phyloP scores from a whole-genome alignment of 805 yeast genomes.

The Yarrowia bubula region DNA sequence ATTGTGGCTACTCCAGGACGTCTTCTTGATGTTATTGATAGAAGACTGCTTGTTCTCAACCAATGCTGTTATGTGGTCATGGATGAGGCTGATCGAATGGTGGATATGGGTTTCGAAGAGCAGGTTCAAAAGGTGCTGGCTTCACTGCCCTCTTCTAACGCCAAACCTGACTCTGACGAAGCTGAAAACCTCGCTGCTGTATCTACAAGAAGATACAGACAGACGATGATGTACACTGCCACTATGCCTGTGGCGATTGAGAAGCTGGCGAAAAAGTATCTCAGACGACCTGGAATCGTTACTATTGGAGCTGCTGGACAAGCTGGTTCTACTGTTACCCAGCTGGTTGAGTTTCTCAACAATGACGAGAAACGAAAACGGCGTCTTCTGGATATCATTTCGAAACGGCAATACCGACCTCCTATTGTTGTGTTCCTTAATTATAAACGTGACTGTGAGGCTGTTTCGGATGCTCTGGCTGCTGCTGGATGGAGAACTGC shows the following conservation, averaged over 20 bases:
- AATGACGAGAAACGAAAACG: constrained; percentile 49
- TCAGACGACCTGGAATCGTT: constrained; percentile 59
- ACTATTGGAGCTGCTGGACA: constrained; percentile 67
- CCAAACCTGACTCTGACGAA: constrained; percentile 41
- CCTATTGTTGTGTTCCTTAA: constrained; percentile 82
- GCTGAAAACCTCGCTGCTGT: constrained; percentile 31
- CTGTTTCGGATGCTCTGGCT: constrained; percentile 52
- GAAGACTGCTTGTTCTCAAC: constrained; percentile 57
- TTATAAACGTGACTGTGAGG: constrained; percentile 69
- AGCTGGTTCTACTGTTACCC: constrained; percentile 67
- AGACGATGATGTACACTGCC: constrained; percentile 91
- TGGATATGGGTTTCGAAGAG: constrained; percentile 89
- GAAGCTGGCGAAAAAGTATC: constrained; percentile 59
- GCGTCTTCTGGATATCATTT: constrained; percentile 45
- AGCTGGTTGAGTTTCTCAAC: constrained; percentile 56
- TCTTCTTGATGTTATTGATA: constrained; percentile 72
- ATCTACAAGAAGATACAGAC: constrained; percentile 40
- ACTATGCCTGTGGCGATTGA: constrained; percentile 80
- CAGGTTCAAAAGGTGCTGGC: constrained; percentile 63
- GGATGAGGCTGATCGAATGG: constrained; percentile 96
- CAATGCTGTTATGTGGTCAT: constrained; percentile 68
- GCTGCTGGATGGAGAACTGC: constrained; percentile 51
- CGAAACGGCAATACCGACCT: constrained; percentile 42
- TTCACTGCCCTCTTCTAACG: constrained; percentile 50
- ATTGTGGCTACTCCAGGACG: constrained; percentile 96